Base-by-base conservation (phyloP, 768 basidiomycete genomes). In the Pisolithus albus region DNA sequence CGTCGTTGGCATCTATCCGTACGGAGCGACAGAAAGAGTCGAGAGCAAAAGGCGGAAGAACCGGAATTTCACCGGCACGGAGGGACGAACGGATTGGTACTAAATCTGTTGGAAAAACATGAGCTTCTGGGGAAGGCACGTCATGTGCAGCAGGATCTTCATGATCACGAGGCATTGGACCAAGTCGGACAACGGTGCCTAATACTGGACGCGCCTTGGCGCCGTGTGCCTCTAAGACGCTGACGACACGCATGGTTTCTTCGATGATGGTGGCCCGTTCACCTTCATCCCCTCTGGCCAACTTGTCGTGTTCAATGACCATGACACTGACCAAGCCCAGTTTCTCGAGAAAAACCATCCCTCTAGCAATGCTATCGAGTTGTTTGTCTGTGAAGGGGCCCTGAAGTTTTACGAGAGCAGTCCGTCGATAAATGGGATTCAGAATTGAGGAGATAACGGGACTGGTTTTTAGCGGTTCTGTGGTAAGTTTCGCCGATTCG, bases 281-380 rank as follows among this genome's bases (percentile, higher is more conserved):
- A 47, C 83, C 81, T 53, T 81, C 78, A 30, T 83, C 80, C 7
- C 88, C 87, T 15, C 79, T 74, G 41, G 69, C 72, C 46, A 91
- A 75, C 16, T 81, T 78, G 65, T 96, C 93, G 60, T 89, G 82
- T 56, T 98, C 96, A 47, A 96, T 82, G 52, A 98, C 89, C 56
- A 99, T 91, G 60, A 99, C 92, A 56, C 88, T 88, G 60, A 97
- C 89, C 18, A 99, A 78, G 2, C 96, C 96, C 16, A 98, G 84
- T 64, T 94, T 95, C 67, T 95, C 90, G 44, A 99, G 81, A 66
- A 96, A 93, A 38, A 94, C 89, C 73, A 99, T 81, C 48, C 96
- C 96, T 38, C 86, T 81, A 38, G 88, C 84, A 58, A 99, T 91
- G 65, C 93, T 94, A 57, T 95, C 90, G 52, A 98, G 81, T 61